Evolutionary conservation across 2,329 filamentous ascomycete species (phyloP).

Genomic region (Neofusicoccum cordaticola): DNA sequence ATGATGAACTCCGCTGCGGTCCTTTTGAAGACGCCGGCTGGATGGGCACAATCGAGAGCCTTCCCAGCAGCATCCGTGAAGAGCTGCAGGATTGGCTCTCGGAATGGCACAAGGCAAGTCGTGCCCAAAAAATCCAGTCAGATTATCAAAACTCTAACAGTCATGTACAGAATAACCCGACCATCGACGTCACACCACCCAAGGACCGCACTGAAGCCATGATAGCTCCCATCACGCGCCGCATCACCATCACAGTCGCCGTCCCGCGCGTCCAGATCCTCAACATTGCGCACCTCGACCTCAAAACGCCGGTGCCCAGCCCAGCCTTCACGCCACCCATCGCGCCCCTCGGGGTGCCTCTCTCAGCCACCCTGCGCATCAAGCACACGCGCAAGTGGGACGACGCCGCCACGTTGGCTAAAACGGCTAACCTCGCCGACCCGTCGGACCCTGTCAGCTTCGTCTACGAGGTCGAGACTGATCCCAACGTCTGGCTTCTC

Average conservation of each 20-base stretch:
- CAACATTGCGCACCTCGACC: slow-evolving; percentile 69
- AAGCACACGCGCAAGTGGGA: slow-evolving; percentile 57
- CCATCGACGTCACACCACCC: slow-evolving; percentile 23
- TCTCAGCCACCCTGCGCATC: slow-evolving; percentile 60
- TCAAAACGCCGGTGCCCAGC: slow-evolving; percentile 40
- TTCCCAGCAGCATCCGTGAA: slow-evolving; percentile 45
- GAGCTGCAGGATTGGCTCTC: slow-evolving; percentile 52
- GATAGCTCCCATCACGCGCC: slow-evolving; percentile 43
- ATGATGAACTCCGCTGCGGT: slow-evolving; percentile 52
- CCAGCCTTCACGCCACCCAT: slow-evolving; percentile 35
- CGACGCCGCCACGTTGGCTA: slow-evolving; percentile 24
- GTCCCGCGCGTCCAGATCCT: slow-evolving; percentile 80
- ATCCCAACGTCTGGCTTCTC: slow-evolving; percentile 76
- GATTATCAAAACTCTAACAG: neutral
- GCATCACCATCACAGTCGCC: slow-evolving; percentile 85
- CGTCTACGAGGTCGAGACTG: slow-evolving; percentile 75
- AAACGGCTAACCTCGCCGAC: slow-evolving; percentile 27
- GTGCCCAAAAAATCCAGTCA: too few relatives aligned
- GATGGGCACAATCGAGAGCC: slow-evolving; percentile 50
- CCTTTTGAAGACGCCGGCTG: slow-evolving; percentile 54
- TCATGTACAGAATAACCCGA: slow-evolving; percentile 25
- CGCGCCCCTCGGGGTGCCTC: slow-evolving; percentile 61
- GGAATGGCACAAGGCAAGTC: slow-evolving; percentile 56
- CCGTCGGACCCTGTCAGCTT: slow-evolving; percentile 63
- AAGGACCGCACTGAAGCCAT: slow-evolving; percentile 28